Evolutionary conservation across 2,329 filamentous ascomycete genomes (phyloP).

Genomic region (Gnomoniopsis smithogilvyi): DNA sequence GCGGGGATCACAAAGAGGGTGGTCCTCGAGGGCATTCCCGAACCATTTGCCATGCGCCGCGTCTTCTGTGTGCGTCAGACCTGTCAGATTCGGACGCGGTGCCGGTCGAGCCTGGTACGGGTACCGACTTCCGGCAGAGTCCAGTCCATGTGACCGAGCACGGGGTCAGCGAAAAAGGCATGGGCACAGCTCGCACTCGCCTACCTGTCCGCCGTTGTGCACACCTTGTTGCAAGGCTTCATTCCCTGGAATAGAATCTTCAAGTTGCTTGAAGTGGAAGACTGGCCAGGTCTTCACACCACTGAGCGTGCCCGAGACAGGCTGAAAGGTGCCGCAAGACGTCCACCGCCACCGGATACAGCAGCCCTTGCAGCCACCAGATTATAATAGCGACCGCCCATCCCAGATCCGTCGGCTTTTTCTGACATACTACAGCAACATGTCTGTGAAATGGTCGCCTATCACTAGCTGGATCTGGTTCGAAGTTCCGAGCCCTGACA

Average conservation of each 20-base stretch:
- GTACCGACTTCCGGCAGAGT: conserved; percentile 1
- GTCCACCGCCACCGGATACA: no score
- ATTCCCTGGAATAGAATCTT: no score
- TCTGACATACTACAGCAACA: no score
- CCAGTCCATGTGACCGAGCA: conserved; percentile 3
- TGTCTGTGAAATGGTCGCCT: background rate
- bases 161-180: background rate
- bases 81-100: background rate
- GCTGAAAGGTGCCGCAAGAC: no score
- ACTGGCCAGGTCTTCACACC: no score
- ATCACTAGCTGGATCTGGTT: background rate
- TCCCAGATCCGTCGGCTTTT: no score
- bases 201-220: background rate
- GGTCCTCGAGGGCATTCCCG: background rate
- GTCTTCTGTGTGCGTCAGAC: background rate
- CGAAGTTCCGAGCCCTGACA: background rate
- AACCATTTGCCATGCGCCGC: background rate
- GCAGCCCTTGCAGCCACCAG: no score
- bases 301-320: no score
- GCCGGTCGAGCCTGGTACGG: background rate
- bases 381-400: no score
- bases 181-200: background rate
- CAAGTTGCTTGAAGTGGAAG: no score
- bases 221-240: no score
- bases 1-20: background rate